Conservation (phyloP, 345 rosid genomes). For the Draba incana region DNA sequence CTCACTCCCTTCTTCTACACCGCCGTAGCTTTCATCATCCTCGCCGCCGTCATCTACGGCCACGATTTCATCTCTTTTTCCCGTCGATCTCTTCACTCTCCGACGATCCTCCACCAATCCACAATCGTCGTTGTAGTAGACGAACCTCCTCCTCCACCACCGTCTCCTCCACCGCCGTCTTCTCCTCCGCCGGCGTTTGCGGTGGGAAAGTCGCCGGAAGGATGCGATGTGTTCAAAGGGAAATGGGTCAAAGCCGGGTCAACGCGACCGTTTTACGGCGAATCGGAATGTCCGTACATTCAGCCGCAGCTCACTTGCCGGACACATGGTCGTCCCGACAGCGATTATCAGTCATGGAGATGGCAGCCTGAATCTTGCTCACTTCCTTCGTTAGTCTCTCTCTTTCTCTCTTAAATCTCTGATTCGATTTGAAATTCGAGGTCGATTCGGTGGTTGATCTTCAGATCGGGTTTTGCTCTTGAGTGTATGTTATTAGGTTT, state of each 20-base stretch:
- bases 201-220: conserved; percentile 53
- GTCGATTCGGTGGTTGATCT: not conserved
- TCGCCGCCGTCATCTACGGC: conserved; percentile 65
- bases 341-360: conserved; percentile 71
- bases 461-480: conserved; percentile 4
- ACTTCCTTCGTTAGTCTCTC: conserved; percentile 67
- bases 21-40: conserved; percentile 59
- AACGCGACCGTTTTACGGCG: conserved; percentile 64
- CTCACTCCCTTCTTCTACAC: conserved; percentile 65
- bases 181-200: conserved; percentile 32
- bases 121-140: not conserved
- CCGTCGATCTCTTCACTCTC: conserved; percentile 48
- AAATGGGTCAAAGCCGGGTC: conserved; percentile 74
- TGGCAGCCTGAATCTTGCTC: conserved; percentile 90
- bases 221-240: conserved; percentile 77
- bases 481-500: conserved; percentile 58
- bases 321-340: conserved; percentile 72
- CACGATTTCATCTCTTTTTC: conserved; percentile 66
- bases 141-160: conserved; percentile 7
- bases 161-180: not conserved
- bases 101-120: conserved; percentile 25
- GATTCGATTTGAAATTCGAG: not conserved
- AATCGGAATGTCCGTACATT: conserved; percentile 87
- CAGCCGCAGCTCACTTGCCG: conserved; percentile 92
- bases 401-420: not conserved